Percentiles rank a stretch among this genome's conserved stretches.
Evolutionary conservation across 352 stramenopile genomes (phyloP).

Genomic region (Phytophthora podocarpi): DNA sequence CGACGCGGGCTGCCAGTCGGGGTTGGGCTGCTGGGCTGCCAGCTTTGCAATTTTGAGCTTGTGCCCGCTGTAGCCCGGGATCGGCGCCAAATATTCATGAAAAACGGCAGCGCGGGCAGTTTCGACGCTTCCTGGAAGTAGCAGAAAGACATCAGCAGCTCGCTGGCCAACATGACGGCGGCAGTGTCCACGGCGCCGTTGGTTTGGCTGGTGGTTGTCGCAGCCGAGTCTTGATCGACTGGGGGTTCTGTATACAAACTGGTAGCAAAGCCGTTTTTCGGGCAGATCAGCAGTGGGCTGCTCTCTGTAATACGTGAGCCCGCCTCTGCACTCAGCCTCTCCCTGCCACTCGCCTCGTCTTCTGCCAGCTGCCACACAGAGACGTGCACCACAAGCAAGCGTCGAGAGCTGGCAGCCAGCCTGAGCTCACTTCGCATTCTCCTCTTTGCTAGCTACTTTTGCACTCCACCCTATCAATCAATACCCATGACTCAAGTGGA

Average conservation of each 20-base stretch:
- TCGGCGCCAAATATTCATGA: constrained; percentile 27
- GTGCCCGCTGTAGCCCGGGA: constrained; percentile 10
- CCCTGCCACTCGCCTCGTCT: neutral
- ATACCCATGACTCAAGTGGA: constrained; percentile 36
- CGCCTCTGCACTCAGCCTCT: neutral
- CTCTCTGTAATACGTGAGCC: constrained; percentile 16
- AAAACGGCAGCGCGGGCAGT: constrained; percentile 1
- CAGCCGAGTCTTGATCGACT: neutral
- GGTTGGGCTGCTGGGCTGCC: neutral
- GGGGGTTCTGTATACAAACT: neutral
- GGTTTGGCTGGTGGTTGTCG: neutral
- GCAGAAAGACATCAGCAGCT: too few species aligned
- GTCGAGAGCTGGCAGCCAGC: neutral
- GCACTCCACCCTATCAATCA: neutral
- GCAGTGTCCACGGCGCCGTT: neutral
- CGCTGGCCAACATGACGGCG: too few species aligned
- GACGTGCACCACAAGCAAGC: constrained; percentile 7
- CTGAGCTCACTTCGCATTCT: constrained; percentile 34
- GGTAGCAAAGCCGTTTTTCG: neutral
- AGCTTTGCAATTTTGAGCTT: constrained; percentile 12
- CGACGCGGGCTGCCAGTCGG: neutral
- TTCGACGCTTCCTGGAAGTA: too few species aligned
- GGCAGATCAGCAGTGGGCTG: neutral
- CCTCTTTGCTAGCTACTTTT: constrained; percentile 1
- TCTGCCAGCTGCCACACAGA: constrained; percentile 23